A percentile compares a stretch with the other conserved stretches of the same genome.
phyloP scores from a whole-genome alignment of 2,329 filamentous ascomycete species.

The Apiospora phragmitis region DNA sequence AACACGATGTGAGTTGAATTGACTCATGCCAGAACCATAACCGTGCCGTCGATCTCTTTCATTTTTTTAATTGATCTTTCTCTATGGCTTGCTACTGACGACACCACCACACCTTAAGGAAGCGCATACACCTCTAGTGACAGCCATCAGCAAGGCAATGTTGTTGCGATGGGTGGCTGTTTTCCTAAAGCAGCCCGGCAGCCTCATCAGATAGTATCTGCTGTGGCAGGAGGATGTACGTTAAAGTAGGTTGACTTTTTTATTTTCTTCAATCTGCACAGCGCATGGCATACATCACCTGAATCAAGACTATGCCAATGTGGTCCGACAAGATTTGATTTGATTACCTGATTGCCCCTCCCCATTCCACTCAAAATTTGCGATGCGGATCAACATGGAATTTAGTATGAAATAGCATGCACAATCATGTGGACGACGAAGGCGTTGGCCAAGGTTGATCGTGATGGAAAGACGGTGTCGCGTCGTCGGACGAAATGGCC shows the following conservation, averaged over 20 bases:
- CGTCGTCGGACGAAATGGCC: not conserved
- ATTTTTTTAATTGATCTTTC: not conserved
- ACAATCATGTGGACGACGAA: not conserved
- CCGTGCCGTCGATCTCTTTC: too few relatives aligned
- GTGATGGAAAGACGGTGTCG: not conserved
- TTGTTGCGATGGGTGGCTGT: not conserved
- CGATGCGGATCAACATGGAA: not conserved
- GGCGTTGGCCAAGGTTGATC: not conserved
- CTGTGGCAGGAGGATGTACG: not conserved
- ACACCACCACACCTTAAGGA: not conserved
- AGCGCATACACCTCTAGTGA: not conserved
- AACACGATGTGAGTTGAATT: not conserved
- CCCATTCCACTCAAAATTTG: not conserved
- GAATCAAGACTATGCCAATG: not conserved
- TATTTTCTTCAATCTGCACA: not conserved
- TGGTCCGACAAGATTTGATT: constrained; percentile 7
- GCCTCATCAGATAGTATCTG: not conserved
- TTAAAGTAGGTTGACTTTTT: not conserved
- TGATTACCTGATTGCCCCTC: not conserved
- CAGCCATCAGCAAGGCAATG: not conserved
- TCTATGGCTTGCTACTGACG: not conserved
- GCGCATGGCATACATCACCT: not conserved
- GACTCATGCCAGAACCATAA: not conserved
- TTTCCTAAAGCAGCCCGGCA: not conserved
- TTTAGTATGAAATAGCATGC: not conserved